A percentile compares a stretch with the other conserved stretches of the same genome.
These are phyloP conservation scores for Malus sieversii DNA, from an alignment of 306 rosid species.

Conservation along the genomic window DNA sequence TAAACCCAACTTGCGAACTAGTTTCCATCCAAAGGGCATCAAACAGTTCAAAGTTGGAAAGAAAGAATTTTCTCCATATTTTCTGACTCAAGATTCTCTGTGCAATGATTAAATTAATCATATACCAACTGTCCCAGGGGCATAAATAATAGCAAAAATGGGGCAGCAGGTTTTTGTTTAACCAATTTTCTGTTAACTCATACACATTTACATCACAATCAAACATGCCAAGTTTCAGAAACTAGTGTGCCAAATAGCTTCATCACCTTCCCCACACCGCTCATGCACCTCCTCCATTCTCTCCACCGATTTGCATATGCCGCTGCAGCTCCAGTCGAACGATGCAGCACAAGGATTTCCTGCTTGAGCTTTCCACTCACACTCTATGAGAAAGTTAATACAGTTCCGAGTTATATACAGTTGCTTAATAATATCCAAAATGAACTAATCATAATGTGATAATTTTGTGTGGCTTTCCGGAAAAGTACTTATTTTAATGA, in stretches of 20 bases:
- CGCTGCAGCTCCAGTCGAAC: conserved; percentile 63
- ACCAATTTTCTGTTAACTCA: conserved; percentile 2
- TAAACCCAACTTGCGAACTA: neutral
- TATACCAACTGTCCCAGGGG: conserved; percentile 30
- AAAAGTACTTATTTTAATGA: too few species aligned
- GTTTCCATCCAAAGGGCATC: neutral
- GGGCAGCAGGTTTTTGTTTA: conserved; percentile 26
- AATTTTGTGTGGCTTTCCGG: neutral
- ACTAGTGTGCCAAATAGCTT: conserved; percentile 53
- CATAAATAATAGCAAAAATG: conserved; percentile 26
- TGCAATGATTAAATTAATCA: conserved; percentile 29
- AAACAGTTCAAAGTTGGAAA: neutral
- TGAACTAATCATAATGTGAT: neutral
- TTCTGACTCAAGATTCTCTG: neutral
- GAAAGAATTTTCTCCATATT: neutral
- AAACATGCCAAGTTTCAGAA: conserved; percentile 22
- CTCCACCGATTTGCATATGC: conserved; percentile 61
- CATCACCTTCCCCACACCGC: conserved; percentile 55
- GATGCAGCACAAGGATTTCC: conserved; percentile 57
- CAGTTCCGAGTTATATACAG: neutral
- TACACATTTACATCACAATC: conserved; percentile 18
- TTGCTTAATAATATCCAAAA: neutral
- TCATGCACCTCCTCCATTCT: conserved; percentile 58
- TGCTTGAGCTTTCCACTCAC: conserved; percentile 61
- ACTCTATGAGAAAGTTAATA: conserved; percentile 16